phyloP scores from a whole-genome alignment of 768 basidiomycete species.

The Calvatia gigantea region DNA sequence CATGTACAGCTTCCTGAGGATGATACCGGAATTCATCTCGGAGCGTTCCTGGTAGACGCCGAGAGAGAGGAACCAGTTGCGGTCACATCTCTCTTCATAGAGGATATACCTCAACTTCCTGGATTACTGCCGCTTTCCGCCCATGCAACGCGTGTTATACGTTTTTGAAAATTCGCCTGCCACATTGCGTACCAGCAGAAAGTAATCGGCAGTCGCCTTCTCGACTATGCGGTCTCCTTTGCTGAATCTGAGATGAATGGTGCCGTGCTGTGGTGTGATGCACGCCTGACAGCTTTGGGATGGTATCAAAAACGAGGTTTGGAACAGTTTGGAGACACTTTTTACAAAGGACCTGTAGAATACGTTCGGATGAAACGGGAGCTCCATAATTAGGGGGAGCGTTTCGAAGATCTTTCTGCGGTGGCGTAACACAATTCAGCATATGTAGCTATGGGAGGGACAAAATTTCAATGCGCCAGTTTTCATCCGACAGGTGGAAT shows the following conservation, averaged over 20 bases:
- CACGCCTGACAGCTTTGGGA: conserved; percentile 35
- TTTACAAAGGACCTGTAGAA: conserved; percentile 52
- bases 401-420: too few species aligned
- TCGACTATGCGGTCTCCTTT: conserved; percentile 36
- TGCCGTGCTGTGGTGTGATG: conserved; percentile 56
- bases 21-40: conserved; percentile 46
- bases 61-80: conserved; percentile 35
- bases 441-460: too few species aligned
- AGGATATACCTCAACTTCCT: conserved; percentile 27
- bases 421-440: too few species aligned
- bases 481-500: too few species aligned
- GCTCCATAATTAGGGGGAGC: conserved; percentile 14
- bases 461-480: too few species aligned
- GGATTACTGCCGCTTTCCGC: conserved; percentile 7
- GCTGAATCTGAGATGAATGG: conserved; percentile 38
- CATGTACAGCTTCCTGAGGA: conserved; percentile 54
- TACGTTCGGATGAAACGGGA: conserved; percentile 52
- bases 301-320: conserved; percentile 58
- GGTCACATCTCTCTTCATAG: conserved; percentile 55
- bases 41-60: conserved; percentile 43
- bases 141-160: conserved; percentile 24
- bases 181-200: conserved; percentile 44
- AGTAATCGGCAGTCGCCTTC: conserved; percentile 49
- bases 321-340: conserved; percentile 42
- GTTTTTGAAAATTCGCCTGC: conserved; percentile 65